phyloP scores from a whole-genome alignment of 1,284 basidiomycete genomes.

The Vanrija humicola region DNA sequence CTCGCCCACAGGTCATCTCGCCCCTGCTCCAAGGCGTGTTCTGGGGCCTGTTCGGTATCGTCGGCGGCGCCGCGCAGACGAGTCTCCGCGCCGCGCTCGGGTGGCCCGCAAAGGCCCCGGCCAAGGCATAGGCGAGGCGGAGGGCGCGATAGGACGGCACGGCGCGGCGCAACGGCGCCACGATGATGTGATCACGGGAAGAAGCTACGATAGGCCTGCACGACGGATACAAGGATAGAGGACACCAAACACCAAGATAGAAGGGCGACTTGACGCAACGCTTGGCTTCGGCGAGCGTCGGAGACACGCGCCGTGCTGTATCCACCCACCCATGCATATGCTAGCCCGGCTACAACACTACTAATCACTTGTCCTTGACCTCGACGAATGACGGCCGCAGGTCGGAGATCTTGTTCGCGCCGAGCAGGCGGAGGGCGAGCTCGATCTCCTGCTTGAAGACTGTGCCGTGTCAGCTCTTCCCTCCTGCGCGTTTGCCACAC shows the following conservation, averaged over 20 bases:
- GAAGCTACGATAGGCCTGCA: too few species aligned
- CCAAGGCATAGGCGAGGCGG: background rate
- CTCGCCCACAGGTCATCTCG: slow-evolving; percentile 14
- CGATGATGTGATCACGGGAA: too few species aligned
- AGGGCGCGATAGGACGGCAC: too few species aligned
- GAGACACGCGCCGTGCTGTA: too few species aligned
- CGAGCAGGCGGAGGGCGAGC: slow-evolving; percentile 71
- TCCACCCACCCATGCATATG: too few species aligned
- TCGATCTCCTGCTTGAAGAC: slow-evolving; percentile 55
- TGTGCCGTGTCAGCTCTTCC: slow-evolving; percentile 7
- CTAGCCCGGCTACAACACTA: too few species aligned
- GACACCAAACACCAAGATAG: too few species aligned
- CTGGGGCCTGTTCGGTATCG: slow-evolving; percentile 42
- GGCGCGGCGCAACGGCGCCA: too few species aligned
- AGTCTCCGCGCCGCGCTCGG: slow-evolving; percentile 1
- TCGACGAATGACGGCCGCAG: slow-evolving; percentile 48
- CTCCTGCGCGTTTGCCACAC: slow-evolving; percentile 8
- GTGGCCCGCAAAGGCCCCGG: background rate
- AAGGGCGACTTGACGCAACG: too few species aligned
- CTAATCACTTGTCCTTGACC: slow-evolving; percentile 24
- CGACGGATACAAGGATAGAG: too few species aligned
- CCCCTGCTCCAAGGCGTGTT: slow-evolving; percentile 45
- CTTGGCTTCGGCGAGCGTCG: too few species aligned
- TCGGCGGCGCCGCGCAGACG: slow-evolving; percentile 5
- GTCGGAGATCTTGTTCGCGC: slow-evolving; percentile 60